phyloP scores from a whole-genome alignment of 768 basidiomycete species.

The Suillus decipiens region DNA sequence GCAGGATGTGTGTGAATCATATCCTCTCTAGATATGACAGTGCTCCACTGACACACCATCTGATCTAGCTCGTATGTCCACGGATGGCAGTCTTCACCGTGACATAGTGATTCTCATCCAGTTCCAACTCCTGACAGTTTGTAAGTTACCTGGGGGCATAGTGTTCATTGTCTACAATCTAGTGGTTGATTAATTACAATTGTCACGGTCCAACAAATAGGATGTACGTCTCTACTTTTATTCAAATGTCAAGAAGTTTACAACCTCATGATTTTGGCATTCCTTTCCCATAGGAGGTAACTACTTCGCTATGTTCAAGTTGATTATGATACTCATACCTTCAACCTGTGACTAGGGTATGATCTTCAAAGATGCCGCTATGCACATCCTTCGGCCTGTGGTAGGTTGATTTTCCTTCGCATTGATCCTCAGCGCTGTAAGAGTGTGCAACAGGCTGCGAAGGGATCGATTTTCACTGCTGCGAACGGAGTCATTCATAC shows the following conservation, averaged over 20 bases:
- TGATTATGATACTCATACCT: not conserved
- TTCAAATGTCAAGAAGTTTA: not conserved
- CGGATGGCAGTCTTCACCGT: not conserved
- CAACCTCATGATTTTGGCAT: not conserved
- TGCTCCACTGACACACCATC: not conserved
- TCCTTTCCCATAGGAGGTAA: not conserved
- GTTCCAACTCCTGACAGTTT: not conserved
- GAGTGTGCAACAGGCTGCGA: not conserved
- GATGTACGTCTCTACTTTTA: not conserved
- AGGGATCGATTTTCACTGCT: not conserved
- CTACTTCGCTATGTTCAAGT: not conserved
- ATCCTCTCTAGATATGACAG: not conserved
- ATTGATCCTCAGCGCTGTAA: not conserved
- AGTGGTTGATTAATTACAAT: not conserved
- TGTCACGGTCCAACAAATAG: not conserved
- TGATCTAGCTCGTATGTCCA: not conserved
- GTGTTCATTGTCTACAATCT: not conserved
- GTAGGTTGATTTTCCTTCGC: not conserved
- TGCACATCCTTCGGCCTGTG: not conserved
- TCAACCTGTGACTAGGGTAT: accelerated
- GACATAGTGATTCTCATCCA: not conserved
- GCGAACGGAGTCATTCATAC: not conserved
- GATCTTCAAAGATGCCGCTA: accelerated
- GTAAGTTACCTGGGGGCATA: not conserved
- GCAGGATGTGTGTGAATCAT: not conserved